Conservation (phyloP, 2,329 filamentous ascomycete species). For the Exutisphaerella laricina region DNA sequence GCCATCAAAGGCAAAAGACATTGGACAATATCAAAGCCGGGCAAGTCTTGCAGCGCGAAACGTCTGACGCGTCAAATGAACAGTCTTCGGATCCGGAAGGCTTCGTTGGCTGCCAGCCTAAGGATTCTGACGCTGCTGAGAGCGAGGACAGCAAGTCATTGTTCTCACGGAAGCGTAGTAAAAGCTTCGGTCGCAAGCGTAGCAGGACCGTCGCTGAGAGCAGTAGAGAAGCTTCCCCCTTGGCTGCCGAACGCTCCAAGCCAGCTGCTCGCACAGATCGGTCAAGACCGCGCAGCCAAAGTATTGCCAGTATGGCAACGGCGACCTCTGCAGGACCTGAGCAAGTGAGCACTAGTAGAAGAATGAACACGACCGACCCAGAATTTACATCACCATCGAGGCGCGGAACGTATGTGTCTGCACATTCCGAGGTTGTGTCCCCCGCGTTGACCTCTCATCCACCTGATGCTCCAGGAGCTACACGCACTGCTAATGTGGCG, state of each 20-base stretch:
- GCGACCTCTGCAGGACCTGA: background rate
- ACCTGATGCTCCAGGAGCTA: background rate
- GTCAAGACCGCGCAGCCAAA: constrained; percentile 13
- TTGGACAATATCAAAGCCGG: constrained; percentile 15
- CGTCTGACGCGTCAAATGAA: constrained; percentile 1
- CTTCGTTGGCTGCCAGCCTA: constrained; percentile 6
- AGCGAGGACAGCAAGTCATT: constrained; percentile 11
- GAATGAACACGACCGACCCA: background rate
- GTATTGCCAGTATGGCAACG: constrained; percentile 8
- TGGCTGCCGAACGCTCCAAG: background rate
- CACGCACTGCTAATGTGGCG: constrained; percentile 4
- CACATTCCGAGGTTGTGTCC: constrained; percentile 5
- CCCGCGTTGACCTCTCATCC: constrained; percentile 10
- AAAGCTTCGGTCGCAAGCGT: constrained; percentile 19
- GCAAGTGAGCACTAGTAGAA: background rate
- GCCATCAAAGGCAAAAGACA: constrained; percentile 19
- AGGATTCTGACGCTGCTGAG: constrained; percentile 14
- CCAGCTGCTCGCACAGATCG: background rate
- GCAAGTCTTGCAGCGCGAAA: constrained; percentile 1
- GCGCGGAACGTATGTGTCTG: background rate
- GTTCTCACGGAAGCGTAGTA: constrained; percentile 16
- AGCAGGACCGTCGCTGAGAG: constrained; percentile 13
- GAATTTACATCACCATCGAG: background rate
- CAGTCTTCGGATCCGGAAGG: constrained; percentile 8
- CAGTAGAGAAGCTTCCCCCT: background rate